A percentile compares a stretch with the other conserved stretches of the same genome.
These are phyloP conservation scores for Gremmenia infestans DNA, from an alignment of 2,329 filamentous ascomycete species.

Conservation along the genomic window DNA sequence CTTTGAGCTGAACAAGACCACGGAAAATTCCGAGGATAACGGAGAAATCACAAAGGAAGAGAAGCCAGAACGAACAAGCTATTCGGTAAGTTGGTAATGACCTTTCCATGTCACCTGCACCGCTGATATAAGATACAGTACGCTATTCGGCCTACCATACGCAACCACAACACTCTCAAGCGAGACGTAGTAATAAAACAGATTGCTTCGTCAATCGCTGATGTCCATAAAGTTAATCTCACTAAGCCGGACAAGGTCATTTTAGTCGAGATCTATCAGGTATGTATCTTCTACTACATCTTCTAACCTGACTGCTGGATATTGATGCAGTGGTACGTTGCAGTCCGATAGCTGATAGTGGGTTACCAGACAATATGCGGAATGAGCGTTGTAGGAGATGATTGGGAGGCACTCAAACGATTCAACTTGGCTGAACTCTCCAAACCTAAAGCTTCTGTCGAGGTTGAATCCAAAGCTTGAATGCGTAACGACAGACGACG, in stretches of 20 bases:
- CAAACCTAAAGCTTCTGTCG: slow-evolving; percentile 26
- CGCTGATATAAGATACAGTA: slow-evolving; percentile 49
- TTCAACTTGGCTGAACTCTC: slow-evolving; percentile 77
- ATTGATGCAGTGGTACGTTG: slow-evolving; percentile 13
- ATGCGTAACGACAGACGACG: slow-evolving; percentile 24
- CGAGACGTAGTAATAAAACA: slow-evolving; percentile 66
- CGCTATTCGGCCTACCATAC: slow-evolving; percentile 75
- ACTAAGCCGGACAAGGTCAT: slow-evolving; percentile 72
- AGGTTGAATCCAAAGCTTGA: slow-evolving; percentile 14
- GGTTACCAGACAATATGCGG: slow-evolving; percentile 62
- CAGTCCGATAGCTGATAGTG: slow-evolving; percentile 16
- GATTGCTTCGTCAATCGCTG: slow-evolving; percentile 47
- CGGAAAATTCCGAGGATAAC: slow-evolving; percentile 13
- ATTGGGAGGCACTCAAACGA: slow-evolving; percentile 69
- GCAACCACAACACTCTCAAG: slow-evolving; percentile 65
- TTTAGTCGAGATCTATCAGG: slow-evolving; percentile 76
- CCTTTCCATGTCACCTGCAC: too few species aligned
- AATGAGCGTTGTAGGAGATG: slow-evolving; percentile 66
- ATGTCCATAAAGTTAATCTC: slow-evolving; percentile 72
- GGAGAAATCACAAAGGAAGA: not conserved
- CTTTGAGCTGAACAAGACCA: slow-evolving; percentile 40
- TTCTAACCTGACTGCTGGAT: not conserved
- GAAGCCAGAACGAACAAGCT: slow-evolving; percentile 7
- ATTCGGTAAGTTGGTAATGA: slow-evolving; percentile 22
- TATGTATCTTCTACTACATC: slow-evolving; percentile 34